A percentile compares a stretch with the other conserved stretches of the same genome.
phyloP scores from a whole-genome alignment of 306 rosid species.

The Crotalaria pallida region DNA sequence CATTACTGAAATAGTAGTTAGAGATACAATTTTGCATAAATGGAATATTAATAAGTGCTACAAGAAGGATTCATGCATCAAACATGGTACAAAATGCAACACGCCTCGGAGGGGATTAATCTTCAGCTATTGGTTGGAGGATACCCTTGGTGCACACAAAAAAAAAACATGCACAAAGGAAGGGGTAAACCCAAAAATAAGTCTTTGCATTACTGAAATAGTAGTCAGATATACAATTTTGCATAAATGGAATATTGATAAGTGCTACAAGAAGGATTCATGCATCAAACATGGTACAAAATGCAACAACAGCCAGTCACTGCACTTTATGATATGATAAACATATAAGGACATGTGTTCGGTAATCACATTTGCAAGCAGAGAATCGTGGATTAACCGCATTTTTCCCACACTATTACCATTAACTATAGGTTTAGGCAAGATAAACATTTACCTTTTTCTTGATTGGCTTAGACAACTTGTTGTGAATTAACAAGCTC shows the following conservation, averaged over 20 bases:
- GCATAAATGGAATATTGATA: background rate
- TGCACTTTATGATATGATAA: background rate
- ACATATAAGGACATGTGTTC: constrained; percentile 10
- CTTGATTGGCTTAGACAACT: too few species aligned
- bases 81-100: constrained; percentile 22
- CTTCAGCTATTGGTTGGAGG: too few species aligned
- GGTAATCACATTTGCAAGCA: too few species aligned
- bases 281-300: constrained; percentile 6
- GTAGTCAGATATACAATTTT: background rate
- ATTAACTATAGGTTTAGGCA: too few species aligned
- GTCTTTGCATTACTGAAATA: background rate
- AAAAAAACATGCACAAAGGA: background rate
- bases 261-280: constrained; percentile 2
- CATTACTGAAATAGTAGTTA: background rate
- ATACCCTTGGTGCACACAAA: too few species aligned
- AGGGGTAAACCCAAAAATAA: background rate
- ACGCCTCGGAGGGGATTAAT: too few species aligned
- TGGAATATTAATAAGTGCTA: background rate
- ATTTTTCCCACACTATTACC: too few species aligned
- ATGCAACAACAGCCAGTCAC: constrained; percentile 27
- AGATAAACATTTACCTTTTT: too few species aligned
- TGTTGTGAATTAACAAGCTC: too few species aligned
- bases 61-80: constrained; percentile 5
- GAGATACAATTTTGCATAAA: background rate
- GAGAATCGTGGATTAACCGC: too few species aligned